Conservation (phyloP, 108 stramenopile genomes). For the Cyclotella choctawhatcheeana region DNA sequence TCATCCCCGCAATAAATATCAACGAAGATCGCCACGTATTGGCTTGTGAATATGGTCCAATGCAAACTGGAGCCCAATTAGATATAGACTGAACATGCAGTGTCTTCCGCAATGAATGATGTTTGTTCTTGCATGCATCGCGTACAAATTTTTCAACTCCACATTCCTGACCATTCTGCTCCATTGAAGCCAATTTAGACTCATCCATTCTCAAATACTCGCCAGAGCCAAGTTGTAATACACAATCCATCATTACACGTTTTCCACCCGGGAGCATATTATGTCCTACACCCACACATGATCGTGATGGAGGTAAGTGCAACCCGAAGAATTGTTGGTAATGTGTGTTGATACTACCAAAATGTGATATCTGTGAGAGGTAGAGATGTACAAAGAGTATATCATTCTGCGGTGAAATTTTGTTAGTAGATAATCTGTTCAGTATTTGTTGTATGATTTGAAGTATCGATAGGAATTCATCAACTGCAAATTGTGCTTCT, state of each 20-base stretch:
- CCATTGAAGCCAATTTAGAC: too few relatives aligned
- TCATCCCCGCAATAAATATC: conserved; percentile 92
- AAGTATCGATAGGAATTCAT: conserved; percentile 56
- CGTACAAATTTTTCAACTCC: conserved; percentile 36
- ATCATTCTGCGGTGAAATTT: conserved; percentile 75
- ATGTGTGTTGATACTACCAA: conserved; percentile 85
- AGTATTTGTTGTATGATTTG: conserved; percentile 24
- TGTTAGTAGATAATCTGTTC: conserved; percentile 31
- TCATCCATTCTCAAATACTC: conserved; percentile 61
- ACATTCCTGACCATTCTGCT: conserved; percentile 3
- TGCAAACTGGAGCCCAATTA: conserved; percentile 97
- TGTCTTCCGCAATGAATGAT: conserved; percentile 68
- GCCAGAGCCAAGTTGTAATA: conserved; percentile 76
- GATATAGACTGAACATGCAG: conserved; percentile 96
- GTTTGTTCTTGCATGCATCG: conserved; percentile 59
- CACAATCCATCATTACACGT: conserved; percentile 82
- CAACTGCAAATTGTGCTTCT: conserved; percentile 69
- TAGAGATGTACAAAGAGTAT: conserved; percentile 94
- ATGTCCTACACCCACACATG: conserved; percentile 82
- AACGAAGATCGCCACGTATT: conserved; percentile 83
- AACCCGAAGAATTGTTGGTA: conserved; percentile 86
- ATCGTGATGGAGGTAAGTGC: conserved; percentile 78
- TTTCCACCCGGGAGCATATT: conserved; percentile 72
- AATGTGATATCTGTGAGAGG: conserved; percentile 89
- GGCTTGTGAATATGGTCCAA: conserved; percentile 98